Evolutionary conservation across 2,329 filamentous ascomycete genomes (phyloP), one percentile per base, ranked within the genome.

Genomic region (Ophiocordyceps camponoti-rufipedis): DNA sequence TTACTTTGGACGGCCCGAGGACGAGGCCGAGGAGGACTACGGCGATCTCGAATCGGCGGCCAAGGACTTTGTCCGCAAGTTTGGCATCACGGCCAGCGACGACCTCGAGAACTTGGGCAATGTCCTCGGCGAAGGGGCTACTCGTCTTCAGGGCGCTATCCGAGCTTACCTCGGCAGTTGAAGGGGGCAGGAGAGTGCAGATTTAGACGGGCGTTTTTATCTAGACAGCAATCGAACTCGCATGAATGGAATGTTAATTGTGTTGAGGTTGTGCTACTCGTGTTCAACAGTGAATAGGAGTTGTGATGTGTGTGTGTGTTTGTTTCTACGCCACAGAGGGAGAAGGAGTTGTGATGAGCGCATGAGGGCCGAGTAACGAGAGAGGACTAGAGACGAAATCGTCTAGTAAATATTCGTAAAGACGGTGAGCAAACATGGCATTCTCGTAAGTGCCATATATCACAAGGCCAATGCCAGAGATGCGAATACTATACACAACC

Each of bases 1-100:
- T 46, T 98, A 96, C 72, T 98, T 98, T 62, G 91, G 91, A 49
- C 82, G 89, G 44, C 82, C 86, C 2, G 91, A 98, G 58, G 83
- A 88, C 23, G 84, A 93, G 53, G 66, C 74, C 31, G 70, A 70
- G 47, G 85, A 88, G 50, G 85, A 85, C 41, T 95, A 94, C 52
- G 87, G 88, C 42, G 88, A 95, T 56, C 68, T 98, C 48, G 91
- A 98, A 66, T 74, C 70, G n/a, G 87, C 87, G 0, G 91, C 91
- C 48, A 94, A 91, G 68, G 91, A 98, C 63, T 94, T 96, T 65
- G 80, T 96, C 31, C 79, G 91, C 57, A 87, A 85, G 59, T 95
- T 96, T 59, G 91, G 91, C 44, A 84, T 95, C 54, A 96, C 89
- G 4, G 89, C 91, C 23, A 88, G 87, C 47, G 91, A 98, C 59